Evolutionary conservation across 2,329 filamentous ascomycete genomes (phyloP), one percentile per base, ranked within the genome.

Genomic region (Seiridium cupressi): DNA sequence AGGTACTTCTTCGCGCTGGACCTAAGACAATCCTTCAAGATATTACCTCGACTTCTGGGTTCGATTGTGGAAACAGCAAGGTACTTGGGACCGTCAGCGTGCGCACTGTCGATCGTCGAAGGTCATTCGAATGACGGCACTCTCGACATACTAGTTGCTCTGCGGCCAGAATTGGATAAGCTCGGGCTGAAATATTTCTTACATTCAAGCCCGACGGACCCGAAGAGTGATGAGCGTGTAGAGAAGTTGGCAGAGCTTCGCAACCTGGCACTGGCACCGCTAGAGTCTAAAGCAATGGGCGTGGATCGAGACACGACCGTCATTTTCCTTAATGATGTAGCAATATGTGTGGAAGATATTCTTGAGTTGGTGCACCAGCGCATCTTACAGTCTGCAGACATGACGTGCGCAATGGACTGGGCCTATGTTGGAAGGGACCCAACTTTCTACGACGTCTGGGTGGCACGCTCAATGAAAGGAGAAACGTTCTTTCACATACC

Each of bases 321-420:
- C 3, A 56, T 85, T 10, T 85, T 85, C 62, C 66, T 86, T 51
- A 84, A 85, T 68, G 81, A 86, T 62, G 79, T 86, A 9, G 79
- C 79, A 2, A 70, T 74, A 4, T 86, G 83, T 60, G 47, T 74
- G 6, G 82, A 86, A 44, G 84, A 88, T 62, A 77, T 88, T 13
- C 73, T 89, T 3, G 85, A 87, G 68, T 72, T 87, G 1, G 65
- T 80, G 1, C 75, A 82, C 63, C 83, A 87, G 68, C 78, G 75
- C 34, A 64, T 61, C 5, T 64, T 63, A 3, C 80, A 82, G 44
- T 70, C 68, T 2, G 84, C 83, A 6, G 79, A 83, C 66, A 85
- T 85, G 80, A 80, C 79, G 0, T 88, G 84, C 64, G 82, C 75
- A 5, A 81, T 88, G 77, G 84, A 88, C 68, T 88, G 84, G 83